A percentile compares a stretch with the other conserved stretches of the same genome.
phyloP scores from a whole-genome alignment of 768 basidiomycete genomes.

The Leccinum aurantiacum region DNA sequence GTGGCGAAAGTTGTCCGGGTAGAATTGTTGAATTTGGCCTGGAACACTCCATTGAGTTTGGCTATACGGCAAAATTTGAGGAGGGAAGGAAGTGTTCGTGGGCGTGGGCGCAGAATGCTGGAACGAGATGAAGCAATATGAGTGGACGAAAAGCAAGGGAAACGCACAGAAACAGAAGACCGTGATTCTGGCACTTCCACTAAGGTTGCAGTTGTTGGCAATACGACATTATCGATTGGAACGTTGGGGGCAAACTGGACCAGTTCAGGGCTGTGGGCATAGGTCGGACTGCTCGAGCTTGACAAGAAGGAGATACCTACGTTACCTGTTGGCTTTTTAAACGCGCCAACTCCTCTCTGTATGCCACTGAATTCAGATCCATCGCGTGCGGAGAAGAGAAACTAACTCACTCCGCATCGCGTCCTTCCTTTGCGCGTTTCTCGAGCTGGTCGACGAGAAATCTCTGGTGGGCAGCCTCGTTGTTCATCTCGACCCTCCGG shows the following conservation, averaged over 20 bases:
- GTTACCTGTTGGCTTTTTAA: slow-evolving; percentile 12
- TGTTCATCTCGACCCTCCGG: slow-evolving; percentile 35
- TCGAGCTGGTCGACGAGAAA: slow-evolving; percentile 36
- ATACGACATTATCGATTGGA: slow-evolving; percentile 19
- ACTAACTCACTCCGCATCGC: slow-evolving; percentile 43
- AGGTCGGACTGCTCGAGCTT: slow-evolving; percentile 1
- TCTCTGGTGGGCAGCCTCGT: slow-evolving; percentile 42
- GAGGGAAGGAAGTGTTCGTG: neutral
- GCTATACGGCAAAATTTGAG: slow-evolving; percentile 14
- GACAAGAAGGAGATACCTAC: slow-evolving; percentile 14
- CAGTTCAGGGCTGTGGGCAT: slow-evolving; percentile 12
- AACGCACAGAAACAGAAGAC: slow-evolving; percentile 16
- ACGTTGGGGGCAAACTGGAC: slow-evolving; percentile 16
- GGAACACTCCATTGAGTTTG: slow-evolving; percentile 2
- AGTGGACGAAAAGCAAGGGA: neutral
- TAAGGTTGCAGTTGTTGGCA: slow-evolving; percentile 37
- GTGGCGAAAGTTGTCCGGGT: neutral
- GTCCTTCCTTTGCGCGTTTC: slow-evolving; percentile 42
- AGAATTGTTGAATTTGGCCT: neutral
- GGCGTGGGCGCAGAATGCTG: slow-evolving; percentile 12
- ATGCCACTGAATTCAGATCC: slow-evolving; percentile 3
- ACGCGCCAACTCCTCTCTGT: slow-evolving; percentile 23
- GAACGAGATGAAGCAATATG: slow-evolving; percentile 5
- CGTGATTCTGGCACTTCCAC: slow-evolving; percentile 31
- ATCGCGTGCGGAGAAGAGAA: neutral